Conservation (phyloP, 1,284 basidiomycete genomes). For the Pseudozyma tsukubaensis region DNA sequence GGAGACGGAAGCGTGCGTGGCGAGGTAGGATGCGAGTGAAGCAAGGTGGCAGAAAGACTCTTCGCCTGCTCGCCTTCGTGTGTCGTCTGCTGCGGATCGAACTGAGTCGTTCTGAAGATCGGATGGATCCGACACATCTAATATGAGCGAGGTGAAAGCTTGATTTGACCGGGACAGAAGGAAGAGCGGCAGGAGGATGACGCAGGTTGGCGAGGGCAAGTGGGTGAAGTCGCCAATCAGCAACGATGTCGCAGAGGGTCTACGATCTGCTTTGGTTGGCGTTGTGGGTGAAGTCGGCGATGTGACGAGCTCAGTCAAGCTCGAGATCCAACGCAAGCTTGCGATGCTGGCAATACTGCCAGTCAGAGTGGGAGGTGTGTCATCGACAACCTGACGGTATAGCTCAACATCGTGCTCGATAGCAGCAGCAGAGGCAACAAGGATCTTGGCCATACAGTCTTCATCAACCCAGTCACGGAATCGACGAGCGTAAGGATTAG, state of each 20-base stretch:
- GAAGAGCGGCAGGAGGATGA: constrained; percentile 50
- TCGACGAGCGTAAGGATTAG: constrained; percentile 50
- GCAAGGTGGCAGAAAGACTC: constrained; percentile 45
- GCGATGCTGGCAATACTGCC: constrained; percentile 39
- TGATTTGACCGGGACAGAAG: constrained; percentile 53
- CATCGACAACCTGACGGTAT: constrained; percentile 44
- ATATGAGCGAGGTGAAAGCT: constrained; percentile 43
- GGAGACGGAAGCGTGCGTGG: constrained; percentile 52
- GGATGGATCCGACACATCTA: constrained; percentile 22
- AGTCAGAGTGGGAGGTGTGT: constrained; percentile 38
- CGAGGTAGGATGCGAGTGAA: constrained; percentile 56
- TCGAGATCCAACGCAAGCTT: constrained; percentile 45
- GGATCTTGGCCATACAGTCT: constrained; percentile 47
- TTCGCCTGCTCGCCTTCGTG: constrained; percentile 17
- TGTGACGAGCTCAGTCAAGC: constrained; percentile 31
- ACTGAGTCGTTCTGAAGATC: not conserved
- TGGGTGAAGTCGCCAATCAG: constrained; percentile 34
- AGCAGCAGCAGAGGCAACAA: constrained; percentile 30
- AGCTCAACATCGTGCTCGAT: constrained; percentile 31
- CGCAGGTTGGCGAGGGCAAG: constrained; percentile 37
- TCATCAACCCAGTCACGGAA: constrained; percentile 56
- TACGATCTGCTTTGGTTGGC: constrained; percentile 4
- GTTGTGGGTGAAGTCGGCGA: constrained; percentile 10
- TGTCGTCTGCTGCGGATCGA: constrained; percentile 4
- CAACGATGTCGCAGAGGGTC: constrained; percentile 10